Evolutionary conservation across 2,329 filamentous ascomycete species (phyloP).

Genomic region (Cordyceps cicadae): DNA sequence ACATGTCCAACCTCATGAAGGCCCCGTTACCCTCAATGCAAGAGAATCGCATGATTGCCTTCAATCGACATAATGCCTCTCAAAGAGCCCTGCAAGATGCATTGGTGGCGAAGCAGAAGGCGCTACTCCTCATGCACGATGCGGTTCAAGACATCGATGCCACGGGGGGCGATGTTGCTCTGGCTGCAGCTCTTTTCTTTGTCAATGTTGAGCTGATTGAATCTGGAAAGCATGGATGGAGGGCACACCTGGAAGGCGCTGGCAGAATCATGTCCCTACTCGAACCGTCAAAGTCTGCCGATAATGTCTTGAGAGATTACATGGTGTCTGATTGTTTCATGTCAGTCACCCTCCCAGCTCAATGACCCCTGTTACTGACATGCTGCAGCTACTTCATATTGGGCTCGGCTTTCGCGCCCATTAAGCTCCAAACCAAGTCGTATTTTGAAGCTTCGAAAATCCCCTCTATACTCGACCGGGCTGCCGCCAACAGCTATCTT

Average conservation of each 20-base stretch:
- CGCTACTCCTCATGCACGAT: constrained; percentile 32
- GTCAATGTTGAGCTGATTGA: constrained; percentile 44
- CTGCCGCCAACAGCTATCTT: constrained; percentile 38
- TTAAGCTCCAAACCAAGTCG: constrained; percentile 22
- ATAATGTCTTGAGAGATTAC: constrained; percentile 33
- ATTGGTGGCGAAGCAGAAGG: constrained; percentile 37
- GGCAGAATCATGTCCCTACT: constrained; percentile 35
- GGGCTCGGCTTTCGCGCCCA: constrained; percentile 34
- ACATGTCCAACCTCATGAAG: constrained; percentile 36
- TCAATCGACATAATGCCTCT: constrained; percentile 17
- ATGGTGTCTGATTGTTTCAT: constrained; percentile 42
- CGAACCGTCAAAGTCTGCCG: constrained; percentile 23
- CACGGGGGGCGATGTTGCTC: constrained; percentile 31
- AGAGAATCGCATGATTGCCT: constrained; percentile 6
- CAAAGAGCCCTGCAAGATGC: constrained; percentile 32
- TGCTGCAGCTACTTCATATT: constrained; percentile 35
- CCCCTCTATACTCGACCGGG: constrained; percentile 29
- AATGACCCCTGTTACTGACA: not conserved
- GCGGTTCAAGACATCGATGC: constrained; percentile 32
- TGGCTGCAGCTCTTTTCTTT: constrained; percentile 41
- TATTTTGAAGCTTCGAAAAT: constrained; percentile 31
- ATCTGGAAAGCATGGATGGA: constrained; percentile 40
- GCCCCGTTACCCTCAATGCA: constrained; percentile 21
- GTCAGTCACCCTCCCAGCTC: constrained; percentile 18
- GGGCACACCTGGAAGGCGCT: constrained; percentile 38